Base-by-base conservation (phyloP, 345 rosid genomes). In the Sapria himalayana region DNA sequence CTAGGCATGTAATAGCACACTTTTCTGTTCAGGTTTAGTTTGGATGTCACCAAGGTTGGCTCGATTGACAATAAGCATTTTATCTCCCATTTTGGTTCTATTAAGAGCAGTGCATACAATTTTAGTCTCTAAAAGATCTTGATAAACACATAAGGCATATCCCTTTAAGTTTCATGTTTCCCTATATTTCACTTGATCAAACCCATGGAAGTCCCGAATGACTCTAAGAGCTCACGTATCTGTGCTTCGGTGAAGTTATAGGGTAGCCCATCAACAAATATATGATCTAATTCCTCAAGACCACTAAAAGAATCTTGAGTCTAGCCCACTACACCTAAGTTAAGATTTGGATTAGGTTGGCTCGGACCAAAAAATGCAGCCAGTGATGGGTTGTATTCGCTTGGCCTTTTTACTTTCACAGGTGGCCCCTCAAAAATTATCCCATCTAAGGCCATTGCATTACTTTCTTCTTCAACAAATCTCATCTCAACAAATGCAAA, bases 401-500 rank as follows among this genome's bases (percentile, higher is more conserved):
- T 84, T 11, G 99, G 95, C 58, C 99, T 77, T 71, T 95, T 73
- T 43, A 91, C 93, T 75, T 91, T 91, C 47, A 91, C 99, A 36
- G 95, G 99, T 19, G 92, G 93, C 45, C 95, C 95, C 95, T 84
- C 93, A 51, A 91, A 70, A 32, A 80, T 84, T 34, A 91, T 84
- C 42, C 99, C 93, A 59, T 91, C 99, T 55, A 91, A 59, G 39
- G 99, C 86, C 99, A 91, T 91, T 25, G 95, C 99, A 58, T 91
- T 91, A 58, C 99, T 91, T 37, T 95, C 99, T 81, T 91, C 99
- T 70, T 91, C 99, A 46, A 91, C 99, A 36, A 95, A 91, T 64
- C 99, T 80, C 99, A 84, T 91, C 70, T 91, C 99, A 45, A 91
- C 99, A 67, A 91, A 91, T 38, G 99, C 99, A 21, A 91, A 91